Evolutionary conservation across 2,329 filamentous ascomycete species (phyloP), one percentile per base, ranked within the genome.

Genomic region (Zasmidium citrigriseum): DNA sequence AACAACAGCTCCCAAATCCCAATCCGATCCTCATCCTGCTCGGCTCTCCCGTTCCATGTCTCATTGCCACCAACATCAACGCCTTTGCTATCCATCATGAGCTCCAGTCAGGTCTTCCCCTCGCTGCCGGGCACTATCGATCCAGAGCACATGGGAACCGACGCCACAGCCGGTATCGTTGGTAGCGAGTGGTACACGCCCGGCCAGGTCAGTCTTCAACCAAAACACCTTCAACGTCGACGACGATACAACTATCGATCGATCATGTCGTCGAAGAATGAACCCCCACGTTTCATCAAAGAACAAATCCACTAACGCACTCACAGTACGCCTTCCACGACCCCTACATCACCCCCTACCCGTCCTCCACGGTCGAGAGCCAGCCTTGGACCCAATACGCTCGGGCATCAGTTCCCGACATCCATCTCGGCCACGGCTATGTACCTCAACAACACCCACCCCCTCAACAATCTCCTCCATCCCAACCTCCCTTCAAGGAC

Each of bases 321-420:
- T 34, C 41, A 10, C 62, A 72, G 69, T 70, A 68, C 53, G 50
- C 66, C 34, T 73, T 67, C 59, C 63, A 68, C 46, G 64, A 72
- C 51, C 60, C 70, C 29, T 73, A 73, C 66, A 62, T 69, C 52
- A 72, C 70, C 46, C 72, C 72, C 3, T 72, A 66, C 58, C 69
- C 72, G 45, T 64, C 72, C 10, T 72, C 71, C 21, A 70, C 68
- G n/a, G 63, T 69, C 16, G 71, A 72, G 44, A 58, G 61, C 27
- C 68, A 70, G 54, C 68, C 66, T 53, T 72, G 68, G 68, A 62
- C 63, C 10, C 61, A 64, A 46, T 69, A 66, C 55, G 59, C 65
- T 7, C 59, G 64, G 11, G 59, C 68, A 38, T 63, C 66, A 0
- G 59, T 68, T 9, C 70, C 69, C n/a, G 63, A 68, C 55, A 54